Conservation (phyloP, 495 filamentous ascomycete species). For the Penicillium coffeae region DNA sequence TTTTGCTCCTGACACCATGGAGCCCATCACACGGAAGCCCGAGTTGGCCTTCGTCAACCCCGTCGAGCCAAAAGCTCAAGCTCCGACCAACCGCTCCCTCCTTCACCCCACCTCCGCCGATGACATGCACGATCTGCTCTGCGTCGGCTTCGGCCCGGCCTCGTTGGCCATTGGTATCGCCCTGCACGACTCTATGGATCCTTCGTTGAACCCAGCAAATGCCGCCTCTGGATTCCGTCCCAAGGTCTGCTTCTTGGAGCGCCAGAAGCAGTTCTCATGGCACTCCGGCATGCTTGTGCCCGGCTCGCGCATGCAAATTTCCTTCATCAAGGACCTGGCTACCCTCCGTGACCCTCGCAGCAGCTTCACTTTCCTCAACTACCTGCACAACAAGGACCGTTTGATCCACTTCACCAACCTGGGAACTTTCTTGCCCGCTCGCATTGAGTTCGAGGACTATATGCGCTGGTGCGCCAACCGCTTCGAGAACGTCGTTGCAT, state of each 20-base stretch:
- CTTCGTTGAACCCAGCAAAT: conserved; percentile 27
- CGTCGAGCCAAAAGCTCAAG: conserved; percentile 13
- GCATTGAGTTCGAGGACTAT: conserved; percentile 92
- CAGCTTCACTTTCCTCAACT: conserved; percentile 94
- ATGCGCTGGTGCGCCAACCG: conserved; percentile 83
- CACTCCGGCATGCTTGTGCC: conserved; percentile 94
- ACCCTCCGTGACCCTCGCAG: conserved; percentile 83
- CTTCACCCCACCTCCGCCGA: conserved; percentile 39
- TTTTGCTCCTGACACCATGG: conserved; percentile 9
- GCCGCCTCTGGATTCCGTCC: conserved; percentile 38
- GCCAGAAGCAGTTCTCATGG: conserved; percentile 81
- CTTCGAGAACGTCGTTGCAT: conserved; percentile 75
- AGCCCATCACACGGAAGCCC: conserved; percentile 19
- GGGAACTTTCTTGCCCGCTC: conserved; percentile 78
- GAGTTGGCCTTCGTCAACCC: conserved; percentile 20
- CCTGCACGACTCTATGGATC: conserved; percentile 65
- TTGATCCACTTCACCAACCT: conserved; percentile 88
- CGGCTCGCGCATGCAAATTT: conserved; percentile 94
- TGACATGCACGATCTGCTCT: conserved; percentile 74
- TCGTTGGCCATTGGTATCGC: conserved; percentile 91
- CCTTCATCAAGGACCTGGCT: conserved; percentile 94
- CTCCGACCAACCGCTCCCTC: conserved; percentile 11
- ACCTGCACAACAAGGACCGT: conserved; percentile 72
- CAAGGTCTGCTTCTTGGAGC: conserved; percentile 80
- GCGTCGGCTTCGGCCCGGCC: conserved; percentile 90